Base-by-base conservation (phyloP, 2,329 filamentous ascomycete species). In the Diaporthe sp. region DNA sequence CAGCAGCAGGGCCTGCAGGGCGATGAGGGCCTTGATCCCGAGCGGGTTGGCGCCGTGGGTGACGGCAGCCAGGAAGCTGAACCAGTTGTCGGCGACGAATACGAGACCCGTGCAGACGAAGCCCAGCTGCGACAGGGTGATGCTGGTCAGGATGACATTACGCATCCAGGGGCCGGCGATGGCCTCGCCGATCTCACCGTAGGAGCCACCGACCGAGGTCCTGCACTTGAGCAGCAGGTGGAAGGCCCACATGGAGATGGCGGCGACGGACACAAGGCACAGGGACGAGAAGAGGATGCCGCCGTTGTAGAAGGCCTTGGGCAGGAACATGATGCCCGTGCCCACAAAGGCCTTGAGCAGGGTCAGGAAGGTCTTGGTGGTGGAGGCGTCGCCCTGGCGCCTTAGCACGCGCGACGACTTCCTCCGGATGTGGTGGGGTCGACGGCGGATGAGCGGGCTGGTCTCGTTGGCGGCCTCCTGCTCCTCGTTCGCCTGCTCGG, bases 251-350 rank as follows among this genome's bases (percentile, higher is more conserved):
- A 92, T 93, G 60, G 92, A 94, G 78, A 95, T 84, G 28, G 89
- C 81, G 2, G 94, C 92, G 3, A 95, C 90, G 13, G 86, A 84
- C 61, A 95, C 83, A 78, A 95, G 88, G 0, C 92, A 92, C 68
- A 94, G 84, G 0, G 91, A 92, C 0, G 93, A 95, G 81, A 95
- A 95, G 15, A 95, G 85, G 71, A 95, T 92, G 34, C 94, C 94
- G 49, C 94, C 94, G 78, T 95, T 95, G 80, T 91, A 91, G 84
- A 95, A 95, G 0, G 94, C 94, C 81, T 94, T 95, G 63, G 94
- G 94, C 60, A 95, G 83, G 81, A 95, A 95, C 91, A 95, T 94
- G 82, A 95, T 95, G 76, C 94, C 94, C 0, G 94, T 95, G 65
- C 94, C 94, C 72, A 95, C 90, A 80, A 95, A 95, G 1, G 94